Conservation (phyloP, 176 grass and related monocot species). For the Oryza meyeriana region DNA sequence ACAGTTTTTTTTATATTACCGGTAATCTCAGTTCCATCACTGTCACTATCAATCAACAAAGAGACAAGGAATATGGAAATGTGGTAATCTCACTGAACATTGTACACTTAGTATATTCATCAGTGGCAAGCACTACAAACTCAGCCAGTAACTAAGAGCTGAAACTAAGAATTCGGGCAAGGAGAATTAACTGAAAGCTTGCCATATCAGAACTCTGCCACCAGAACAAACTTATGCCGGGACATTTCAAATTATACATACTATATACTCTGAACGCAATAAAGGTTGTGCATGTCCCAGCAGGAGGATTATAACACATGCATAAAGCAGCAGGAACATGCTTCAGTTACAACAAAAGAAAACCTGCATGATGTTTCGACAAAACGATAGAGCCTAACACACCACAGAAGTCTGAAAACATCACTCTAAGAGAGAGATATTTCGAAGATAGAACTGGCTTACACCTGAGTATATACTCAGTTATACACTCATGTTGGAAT, state of each 20-base stretch:
- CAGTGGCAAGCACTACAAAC: neutral
- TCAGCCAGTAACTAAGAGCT: neutral
- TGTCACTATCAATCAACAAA: neutral
- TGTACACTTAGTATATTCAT: neutral
- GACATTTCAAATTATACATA: conserved; percentile 35
- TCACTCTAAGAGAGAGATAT: conserved; percentile 22
- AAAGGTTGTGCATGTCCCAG: conserved; percentile 23
- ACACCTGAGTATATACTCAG: conserved; percentile 30
- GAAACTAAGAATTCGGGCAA: neutral
- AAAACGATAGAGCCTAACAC: conserved; percentile 30
- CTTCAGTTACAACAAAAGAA: conserved; percentile 29
- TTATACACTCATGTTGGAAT: conserved; percentile 23
- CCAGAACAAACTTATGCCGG: neutral
- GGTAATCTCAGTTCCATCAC: neutral
- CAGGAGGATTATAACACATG: conserved; percentile 29
- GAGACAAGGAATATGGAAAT: neutral
- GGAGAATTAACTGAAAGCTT: neutral
- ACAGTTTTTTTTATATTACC: neutral
- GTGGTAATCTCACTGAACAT: neutral
- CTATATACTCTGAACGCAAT: conserved; percentile 33
- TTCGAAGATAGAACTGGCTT: conserved; percentile 29
- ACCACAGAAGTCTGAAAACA: conserved; percentile 31
- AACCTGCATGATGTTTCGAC: conserved; percentile 27
- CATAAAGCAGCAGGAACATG: conserved; percentile 18
- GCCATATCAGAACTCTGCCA: neutral